Base-by-base conservation (phyloP, 768 basidiomycete genomes). In the Lentinus brumalis region DNA sequence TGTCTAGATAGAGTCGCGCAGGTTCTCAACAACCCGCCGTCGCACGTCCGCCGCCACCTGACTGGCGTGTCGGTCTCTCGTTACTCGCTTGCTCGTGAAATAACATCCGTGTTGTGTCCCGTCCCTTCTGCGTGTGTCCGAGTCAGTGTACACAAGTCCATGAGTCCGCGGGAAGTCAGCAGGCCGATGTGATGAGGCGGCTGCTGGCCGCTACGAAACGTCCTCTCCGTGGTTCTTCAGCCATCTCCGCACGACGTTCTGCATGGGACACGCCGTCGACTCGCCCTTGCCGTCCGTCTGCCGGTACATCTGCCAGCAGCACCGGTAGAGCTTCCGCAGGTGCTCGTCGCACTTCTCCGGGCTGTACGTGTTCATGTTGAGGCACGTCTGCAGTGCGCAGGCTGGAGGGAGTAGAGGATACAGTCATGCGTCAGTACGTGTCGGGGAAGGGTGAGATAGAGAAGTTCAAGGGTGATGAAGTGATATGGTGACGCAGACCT, bases 181-280 rank as follows among this genome's bases (percentile, higher is more conserved):
- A 26, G 21, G 21, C 21, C 21, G 2, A 26, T 26, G 21, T 26
- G 21, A 26, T 2, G 41, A 42, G 4, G 41, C 4, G 10, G 41
- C 5, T 5, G n/a, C 0, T 45, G 4, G 16, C 2, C 44, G n/a
- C 44, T 35, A 52, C 14, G 39, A 52, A 8, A 32, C 41, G 16
- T 52, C 54, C 51, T 69, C 65, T 2, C 81, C 74, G 67, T 87
- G 83, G 64, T 75, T 76, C 65, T 81, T 83, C 39, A 89, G 65
- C 89, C 88, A 90, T 38, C 82, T 75, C 47, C 78, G 74, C 2
- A 89, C 77, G 4, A 84, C 83, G 32, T 60, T 71, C 26, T 75
- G 76, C 65, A 78, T 76, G 0, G 89, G 88, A 71, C 89, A 91
- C 0, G 86, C 85, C 0, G 86, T 85, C 4, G 86, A 86, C 59